Base-by-base conservation (phyloP, 352 stramenopile species). In the Globisporangium megalacanthum region DNA sequence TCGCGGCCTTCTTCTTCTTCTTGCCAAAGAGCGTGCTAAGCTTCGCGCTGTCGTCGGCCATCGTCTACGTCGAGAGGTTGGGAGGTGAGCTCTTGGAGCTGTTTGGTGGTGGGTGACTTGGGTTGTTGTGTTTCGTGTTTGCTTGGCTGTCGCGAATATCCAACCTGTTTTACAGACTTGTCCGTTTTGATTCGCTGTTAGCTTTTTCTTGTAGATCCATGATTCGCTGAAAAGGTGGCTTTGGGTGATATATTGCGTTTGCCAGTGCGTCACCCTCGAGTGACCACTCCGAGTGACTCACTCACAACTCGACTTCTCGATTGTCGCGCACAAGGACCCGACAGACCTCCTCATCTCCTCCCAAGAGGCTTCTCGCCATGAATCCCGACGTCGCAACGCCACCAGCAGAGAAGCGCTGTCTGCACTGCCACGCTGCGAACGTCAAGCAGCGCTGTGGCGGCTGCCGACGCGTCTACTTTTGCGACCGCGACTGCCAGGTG, bases 1-100 rank as follows among this genome's bases (percentile, higher is more conserved):
- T 87, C 49, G 71, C 79, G 52, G 62, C 68, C 54, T 89, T 92
- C 76, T 92, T 92, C 70, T 86, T 88, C 75, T 89, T 90, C 68
- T 83, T 83, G 58, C 66, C 69, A 62, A 92, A 92, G 54, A 92
- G 66, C 58, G 79, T 90, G 68, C 81, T 88, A 60, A 92, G 77
- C 72, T 92, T 92, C 37, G 69, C 68, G 70, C 73, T 86, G 60
- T 83, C 58, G 22, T 64, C 58, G 13, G 51, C 58, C 58, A 59
- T 59, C 20, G 14, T 44, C n/a, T 29, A 29, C 25, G 25, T 29
- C 25, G 25, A 29, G 25, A 29, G 25, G 25, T 29, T 29, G 25
- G 25, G 25, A 29, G 25, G 25, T 29, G 25, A 29, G 25, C 25
- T 29, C 25, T 4, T 29, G 25, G 25, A 29, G 25, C n/a, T n/a